These are phyloP conservation scores for Pythium grandisporangium DNA, from an alignment of 352 stramenopile genomes.

Conservation along the genomic window DNA sequence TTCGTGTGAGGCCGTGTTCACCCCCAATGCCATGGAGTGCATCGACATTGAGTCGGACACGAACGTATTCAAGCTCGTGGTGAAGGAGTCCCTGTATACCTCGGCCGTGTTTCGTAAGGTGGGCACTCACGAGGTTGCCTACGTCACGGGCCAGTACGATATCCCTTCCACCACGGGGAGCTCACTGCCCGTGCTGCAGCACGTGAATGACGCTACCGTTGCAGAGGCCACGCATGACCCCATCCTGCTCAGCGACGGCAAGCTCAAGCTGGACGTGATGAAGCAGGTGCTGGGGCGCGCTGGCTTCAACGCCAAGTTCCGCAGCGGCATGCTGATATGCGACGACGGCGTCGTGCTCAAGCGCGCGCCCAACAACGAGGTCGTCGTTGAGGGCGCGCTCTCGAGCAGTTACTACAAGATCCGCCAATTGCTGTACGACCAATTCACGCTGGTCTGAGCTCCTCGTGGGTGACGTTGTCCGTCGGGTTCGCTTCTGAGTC, in stretches of 20 bases:
- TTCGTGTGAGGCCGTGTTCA: conserved; percentile 81
- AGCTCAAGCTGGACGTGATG: conserved; percentile 87
- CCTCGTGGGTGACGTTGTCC: too few relatives aligned
- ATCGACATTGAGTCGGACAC: conserved; percentile 89
- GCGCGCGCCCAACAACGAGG: conserved; percentile 80
- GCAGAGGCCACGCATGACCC: conserved; percentile 48
- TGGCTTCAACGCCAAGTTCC: conserved; percentile 85
- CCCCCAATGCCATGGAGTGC: conserved; percentile 79
- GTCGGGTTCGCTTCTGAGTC: too few relatives aligned
- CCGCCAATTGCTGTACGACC: conserved; percentile 76
- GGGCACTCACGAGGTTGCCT: conserved; percentile 78
- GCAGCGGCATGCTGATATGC: conserved; percentile 84
- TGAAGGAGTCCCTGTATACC: conserved; percentile 84
- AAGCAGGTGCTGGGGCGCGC: conserved; percentile 82
- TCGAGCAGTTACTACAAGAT: conserved; percentile 86
- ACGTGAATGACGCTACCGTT: conserved; percentile 22
- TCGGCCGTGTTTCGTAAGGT: conserved; percentile 80
- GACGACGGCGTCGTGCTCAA: conserved; percentile 85
- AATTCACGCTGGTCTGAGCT: conserved; percentile 82
- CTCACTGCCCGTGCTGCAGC: conserved; percentile 61
- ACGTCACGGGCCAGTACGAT: conserved; percentile 68
- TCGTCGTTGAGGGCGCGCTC: conserved; percentile 78
- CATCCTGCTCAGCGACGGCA: conserved; percentile 81
- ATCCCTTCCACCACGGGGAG: conserved; percentile 63
- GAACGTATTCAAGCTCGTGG: conserved; percentile 83